Base-by-base conservation (phyloP, 805 yeast species). In the Saccharomycopsis guyanensis region DNA sequence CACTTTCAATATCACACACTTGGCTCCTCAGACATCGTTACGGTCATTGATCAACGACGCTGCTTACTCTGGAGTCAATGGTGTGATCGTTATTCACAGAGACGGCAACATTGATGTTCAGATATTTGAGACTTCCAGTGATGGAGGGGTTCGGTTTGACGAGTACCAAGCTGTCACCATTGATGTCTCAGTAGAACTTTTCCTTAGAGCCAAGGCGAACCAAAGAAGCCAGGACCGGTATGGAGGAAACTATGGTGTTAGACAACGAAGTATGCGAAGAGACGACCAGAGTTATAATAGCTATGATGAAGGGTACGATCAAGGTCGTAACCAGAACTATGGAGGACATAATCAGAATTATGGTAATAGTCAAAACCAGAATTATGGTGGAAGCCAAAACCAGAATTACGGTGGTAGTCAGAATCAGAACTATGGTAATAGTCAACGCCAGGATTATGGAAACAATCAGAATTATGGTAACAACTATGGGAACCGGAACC, bases 91-190 rank as follows among this genome's bases (percentile, higher is more conserved):
- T 5, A 71, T 87, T 16, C 77, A 78, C 50, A 72, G 71, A 32
- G 61, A 67, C n/a, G 60, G 68, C 36, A 68, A 68, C 38, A 72
- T 87, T 19, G 87, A 85, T 56, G 66, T 86, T 12, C 89, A 82
- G 60, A 73, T 83, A 1, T 89, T 83, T 59, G 84, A 84, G 56
- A 72, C 70, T 35, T 73, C 82, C 1, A 63, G 75, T 0, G 82
- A 78, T 56, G 89, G 88, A 5, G 85, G 85, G 13, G 76, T 86
- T 7, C 78, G 78, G 53, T 89, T 83, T 60, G 95, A 87, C 57
- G 96, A 88, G 58, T 88, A 87, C 57, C 72, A 82, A 2, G 74
- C 76, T 40, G 70, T 87, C n/a, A 78, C 80, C 3, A 66, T 78
- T 7, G 76, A 76, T 33, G 82, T 76, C 38, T 89, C 89, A 0